Conservation (phyloP, 1,284 basidiomycete genomes). For the Exobasidium cylindrosporum region DNA sequence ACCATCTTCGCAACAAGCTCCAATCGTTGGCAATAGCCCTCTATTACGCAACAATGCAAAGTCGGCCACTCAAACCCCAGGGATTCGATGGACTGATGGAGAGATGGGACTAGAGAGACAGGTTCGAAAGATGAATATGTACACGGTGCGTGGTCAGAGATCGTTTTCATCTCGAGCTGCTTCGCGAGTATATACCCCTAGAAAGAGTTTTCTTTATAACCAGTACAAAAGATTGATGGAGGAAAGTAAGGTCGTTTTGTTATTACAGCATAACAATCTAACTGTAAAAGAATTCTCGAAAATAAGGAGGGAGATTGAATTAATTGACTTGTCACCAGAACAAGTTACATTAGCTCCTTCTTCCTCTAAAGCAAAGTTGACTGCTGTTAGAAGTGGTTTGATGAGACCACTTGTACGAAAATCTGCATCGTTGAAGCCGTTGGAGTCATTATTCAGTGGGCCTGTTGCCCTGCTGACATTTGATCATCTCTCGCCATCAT, state of each 20-base stretch:
- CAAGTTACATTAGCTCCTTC: slow-evolving; percentile 12
- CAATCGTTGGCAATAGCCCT: slow-evolving; percentile 25
- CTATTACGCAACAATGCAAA: slow-evolving; percentile 33
- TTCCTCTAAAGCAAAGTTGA: slow-evolving; percentile 23
- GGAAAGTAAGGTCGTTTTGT: slow-evolving; percentile 33
- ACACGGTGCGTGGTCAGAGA: slow-evolving; percentile 40
- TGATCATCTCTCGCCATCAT: slow-evolving; percentile 31
- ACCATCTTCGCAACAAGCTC: slow-evolving; percentile 11
- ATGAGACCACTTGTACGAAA: slow-evolving; percentile 27
- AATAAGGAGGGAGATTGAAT: slow-evolving; percentile 34
- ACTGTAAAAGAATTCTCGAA: slow-evolving; percentile 35
- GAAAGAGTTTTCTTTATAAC: slow-evolving; percentile 42
- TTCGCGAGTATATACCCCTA: slow-evolving; percentile 21
- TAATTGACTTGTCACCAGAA: slow-evolving; percentile 20
- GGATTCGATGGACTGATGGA: slow-evolving; percentile 34
- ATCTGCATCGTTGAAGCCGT: slow-evolving; percentile 20
- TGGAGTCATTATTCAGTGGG: slow-evolving; percentile 28
- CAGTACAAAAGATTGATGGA: slow-evolving; percentile 38
- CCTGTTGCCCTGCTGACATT: slow-evolving; percentile 47
- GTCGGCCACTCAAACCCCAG: slow-evolving; percentile 36
- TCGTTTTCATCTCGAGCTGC: slow-evolving; percentile 22
- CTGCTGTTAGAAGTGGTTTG: slow-evolving; percentile 34
- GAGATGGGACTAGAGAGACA: slow-evolving; percentile 38
- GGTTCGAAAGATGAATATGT: slow-evolving; percentile 49
- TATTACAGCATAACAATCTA: slow-evolving; percentile 47